These are phyloP conservation scores for Fagus sylvatica DNA, from an alignment of 306 rosid species.

Conservation along the genomic window DNA sequence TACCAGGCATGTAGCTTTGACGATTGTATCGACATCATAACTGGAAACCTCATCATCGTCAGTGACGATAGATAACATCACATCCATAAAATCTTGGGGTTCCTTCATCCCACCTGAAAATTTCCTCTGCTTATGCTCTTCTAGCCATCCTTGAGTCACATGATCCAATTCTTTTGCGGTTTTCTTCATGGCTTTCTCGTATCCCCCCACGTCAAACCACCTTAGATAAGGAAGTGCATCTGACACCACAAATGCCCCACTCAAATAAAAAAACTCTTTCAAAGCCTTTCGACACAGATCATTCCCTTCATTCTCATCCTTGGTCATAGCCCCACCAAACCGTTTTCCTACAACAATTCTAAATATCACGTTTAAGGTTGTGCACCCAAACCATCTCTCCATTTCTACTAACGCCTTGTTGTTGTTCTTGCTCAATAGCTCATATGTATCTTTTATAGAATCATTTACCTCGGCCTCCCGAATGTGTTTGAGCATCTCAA, in stretches of 20 bases:
- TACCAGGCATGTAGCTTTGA: conserved; percentile 21
- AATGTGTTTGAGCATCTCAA: conserved; percentile 21
- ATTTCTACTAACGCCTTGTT: conserved; percentile 14
- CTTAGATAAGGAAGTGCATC: conserved; percentile 41
- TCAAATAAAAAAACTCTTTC: not conserved
- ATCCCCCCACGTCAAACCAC: conserved; percentile 52
- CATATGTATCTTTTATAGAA: conserved; percentile 18
- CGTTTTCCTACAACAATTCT: conserved; percentile 30
- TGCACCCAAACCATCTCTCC: conserved; percentile 37
- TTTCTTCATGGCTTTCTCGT: conserved; percentile 8
- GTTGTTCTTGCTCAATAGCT: not conserved
- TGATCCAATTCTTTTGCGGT: conserved; percentile 27
- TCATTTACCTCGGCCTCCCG: conserved; percentile 14
- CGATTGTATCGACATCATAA: not conserved
- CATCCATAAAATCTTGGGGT: conserved; percentile 31
- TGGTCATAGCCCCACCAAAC: not conserved
- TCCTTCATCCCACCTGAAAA: not conserved
- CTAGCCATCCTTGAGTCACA: conserved; percentile 5
- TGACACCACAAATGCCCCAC: conserved; percentile 8
- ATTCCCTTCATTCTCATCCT: conserved; percentile 1
- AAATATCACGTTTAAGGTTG: conserved; percentile 11
- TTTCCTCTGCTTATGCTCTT: conserved; percentile 29
- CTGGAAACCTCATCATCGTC: conserved; percentile 7
- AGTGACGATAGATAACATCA: conserved; percentile 10
- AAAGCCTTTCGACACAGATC: conserved; percentile 5